Percentiles rank a stretch among this genome's conserved stretches.
phyloP scores from a whole-genome alignment of 1,139 yeast species.

The Candida glucosophila region DNA sequence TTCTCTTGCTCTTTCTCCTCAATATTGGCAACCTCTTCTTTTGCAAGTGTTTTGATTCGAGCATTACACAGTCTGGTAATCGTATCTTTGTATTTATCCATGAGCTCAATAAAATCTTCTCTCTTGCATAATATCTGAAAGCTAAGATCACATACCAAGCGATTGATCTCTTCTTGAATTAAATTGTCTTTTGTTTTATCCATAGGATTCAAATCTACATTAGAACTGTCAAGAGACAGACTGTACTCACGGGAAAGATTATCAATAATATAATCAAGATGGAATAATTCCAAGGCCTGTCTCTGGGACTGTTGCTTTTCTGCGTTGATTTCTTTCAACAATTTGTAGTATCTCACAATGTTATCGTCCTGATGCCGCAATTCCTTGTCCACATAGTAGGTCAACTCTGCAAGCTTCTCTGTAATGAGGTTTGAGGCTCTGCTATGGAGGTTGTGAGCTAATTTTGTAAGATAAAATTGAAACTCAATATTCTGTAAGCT shows the following conservation, averaged over 20 bases:
- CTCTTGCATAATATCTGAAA: slow-evolving; percentile 27
- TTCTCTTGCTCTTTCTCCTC: slow-evolving; percentile 2
- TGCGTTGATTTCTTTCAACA: slow-evolving; percentile 16
- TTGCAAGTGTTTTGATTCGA: slow-evolving; percentile 9
- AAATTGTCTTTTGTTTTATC: slow-evolving; percentile 23
- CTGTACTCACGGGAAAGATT: slow-evolving; percentile 8
- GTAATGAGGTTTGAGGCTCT: slow-evolving; percentile 27
- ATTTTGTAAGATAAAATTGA: slow-evolving; percentile 28
- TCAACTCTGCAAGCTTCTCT: slow-evolving; percentile 32
- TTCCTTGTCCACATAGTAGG: slow-evolving; percentile 33
- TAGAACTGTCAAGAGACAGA: slow-evolving; percentile 8
- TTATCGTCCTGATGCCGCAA: slow-evolving; percentile 30
- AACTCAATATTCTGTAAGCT: slow-evolving; percentile 28
- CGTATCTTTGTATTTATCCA: slow-evolving; percentile 10
- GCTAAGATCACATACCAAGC: slow-evolving; percentile 32
- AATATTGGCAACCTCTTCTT: slow-evolving; percentile 10
- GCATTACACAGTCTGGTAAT: slow-evolving; percentile 8
- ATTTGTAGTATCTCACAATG: slow-evolving; percentile 20
- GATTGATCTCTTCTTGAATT: slow-evolving; percentile 35
- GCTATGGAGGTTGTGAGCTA: slow-evolving; percentile 29
- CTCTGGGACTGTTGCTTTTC: slow-evolving; percentile 28
- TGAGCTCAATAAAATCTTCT: slow-evolving; percentile 19
- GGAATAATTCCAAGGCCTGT: slow-evolving; percentile 24
- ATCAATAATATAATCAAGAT: slow-evolving; percentile 28
- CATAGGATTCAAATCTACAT: slow-evolving; percentile 8